phyloP scores from a whole-genome alignment of 768 basidiomycete species.

The Mrakia gelida region DNA sequence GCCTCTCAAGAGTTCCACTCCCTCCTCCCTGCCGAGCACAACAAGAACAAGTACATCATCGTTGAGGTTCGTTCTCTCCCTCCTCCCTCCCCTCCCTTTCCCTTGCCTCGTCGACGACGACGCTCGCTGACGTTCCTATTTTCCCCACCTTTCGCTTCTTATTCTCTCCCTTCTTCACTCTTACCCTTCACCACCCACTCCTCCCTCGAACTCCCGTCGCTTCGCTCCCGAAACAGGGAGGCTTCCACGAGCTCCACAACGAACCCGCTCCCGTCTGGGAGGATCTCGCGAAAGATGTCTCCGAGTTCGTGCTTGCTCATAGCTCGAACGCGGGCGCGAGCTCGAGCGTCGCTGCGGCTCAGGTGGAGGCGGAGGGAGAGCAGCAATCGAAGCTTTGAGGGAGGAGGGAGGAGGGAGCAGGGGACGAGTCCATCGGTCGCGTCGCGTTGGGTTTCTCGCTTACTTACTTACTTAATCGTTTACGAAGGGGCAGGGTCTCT shows the following conservation, averaged over 20 bases:
- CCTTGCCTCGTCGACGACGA: background rate
- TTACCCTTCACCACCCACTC: background rate
- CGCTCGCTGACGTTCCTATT: background rate
- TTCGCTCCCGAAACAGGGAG: background rate
- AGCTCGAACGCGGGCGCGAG: background rate
- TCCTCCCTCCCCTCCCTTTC: background rate
- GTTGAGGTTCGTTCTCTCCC: slow-evolving; percentile 1
- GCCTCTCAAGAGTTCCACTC: slow-evolving; percentile 1
- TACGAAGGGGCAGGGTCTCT: no score
- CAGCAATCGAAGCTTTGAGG: no score
- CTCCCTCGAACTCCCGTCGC: background rate
- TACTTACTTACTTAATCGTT: no score
- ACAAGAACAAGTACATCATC: slow-evolving; percentile 8
- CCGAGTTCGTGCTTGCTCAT: background rate
- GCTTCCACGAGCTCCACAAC: slow-evolving; percentile 22
- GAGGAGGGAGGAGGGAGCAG: no score
- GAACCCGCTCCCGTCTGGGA: slow-evolving; percentile 13
- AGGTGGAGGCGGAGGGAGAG: no score
- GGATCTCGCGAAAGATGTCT: background rate
- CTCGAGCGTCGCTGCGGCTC: background rate
- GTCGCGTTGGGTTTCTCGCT: no score
- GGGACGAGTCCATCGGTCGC: no score
- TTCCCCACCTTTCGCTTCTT: background rate
- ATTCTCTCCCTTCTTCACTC: background rate
- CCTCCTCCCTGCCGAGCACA: background rate